Evolutionary conservation across 1,284 basidiomycete species (phyloP).

Genomic region (Puccinia triticina): DNA sequence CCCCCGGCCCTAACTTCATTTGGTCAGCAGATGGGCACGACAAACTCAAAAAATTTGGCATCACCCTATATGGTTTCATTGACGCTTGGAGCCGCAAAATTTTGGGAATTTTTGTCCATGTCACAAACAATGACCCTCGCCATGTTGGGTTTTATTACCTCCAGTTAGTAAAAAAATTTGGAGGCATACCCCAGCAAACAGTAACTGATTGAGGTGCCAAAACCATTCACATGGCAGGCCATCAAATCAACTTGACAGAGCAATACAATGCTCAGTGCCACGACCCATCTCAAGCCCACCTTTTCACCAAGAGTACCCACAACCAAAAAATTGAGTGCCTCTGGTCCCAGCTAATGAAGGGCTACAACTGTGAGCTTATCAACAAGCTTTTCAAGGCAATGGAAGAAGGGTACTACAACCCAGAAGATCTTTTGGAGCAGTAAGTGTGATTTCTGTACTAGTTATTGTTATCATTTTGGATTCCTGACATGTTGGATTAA

Average conservation of each 20-base stretch:
- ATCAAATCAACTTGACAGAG: not conserved
- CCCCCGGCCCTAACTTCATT: not conserved
- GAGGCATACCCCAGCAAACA: not conserved
- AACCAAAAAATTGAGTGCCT: conserved; percentile 24
- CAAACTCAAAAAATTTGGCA: conserved; percentile 25
- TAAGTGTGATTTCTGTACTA: not conserved
- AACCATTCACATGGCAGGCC: too few relatives aligned
- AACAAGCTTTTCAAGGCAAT: not conserved
- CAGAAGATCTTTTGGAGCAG: not conserved
- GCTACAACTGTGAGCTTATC: not conserved
- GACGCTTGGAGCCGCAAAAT: not conserved
- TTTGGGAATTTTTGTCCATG: conserved; percentile 8
- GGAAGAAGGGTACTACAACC: not conserved
- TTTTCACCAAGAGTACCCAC: conserved; percentile 18
- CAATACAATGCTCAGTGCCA: not conserved
- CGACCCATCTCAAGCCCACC: not conserved
- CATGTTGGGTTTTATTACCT: conserved; percentile 33
- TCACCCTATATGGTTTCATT: not conserved
- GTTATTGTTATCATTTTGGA: too few relatives aligned
- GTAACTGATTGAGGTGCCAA: conserved; percentile 7
- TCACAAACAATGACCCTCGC: conserved; percentile 19
- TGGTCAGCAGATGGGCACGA: not conserved
- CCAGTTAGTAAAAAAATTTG: not conserved
- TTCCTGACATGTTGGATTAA: too few relatives aligned
- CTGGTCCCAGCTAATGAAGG: not conserved